Base-by-base conservation (phyloP, 495 filamentous ascomycete species). In the Penicillium malachiteum region DNA sequence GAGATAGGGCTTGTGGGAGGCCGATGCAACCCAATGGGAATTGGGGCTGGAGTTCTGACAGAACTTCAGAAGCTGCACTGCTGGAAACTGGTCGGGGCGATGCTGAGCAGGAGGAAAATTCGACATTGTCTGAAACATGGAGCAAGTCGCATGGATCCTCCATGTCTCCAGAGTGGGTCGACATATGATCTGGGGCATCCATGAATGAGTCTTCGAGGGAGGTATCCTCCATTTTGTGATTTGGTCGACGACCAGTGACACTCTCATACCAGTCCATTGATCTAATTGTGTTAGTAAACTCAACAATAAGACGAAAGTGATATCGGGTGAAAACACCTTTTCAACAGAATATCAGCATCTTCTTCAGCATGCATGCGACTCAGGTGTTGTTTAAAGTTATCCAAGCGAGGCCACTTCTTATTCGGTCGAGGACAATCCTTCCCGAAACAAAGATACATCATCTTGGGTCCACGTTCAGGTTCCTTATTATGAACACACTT, bases 361-460 rank as follows among this genome's bases (percentile, higher is more conserved):
- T 80, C 73, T 4, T 81, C 76, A 17, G 68, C 65, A 71, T 98
- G 93, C 65, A 94, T 87, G n/a, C 88, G 83, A 53, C 79, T 80
- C 42, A 96, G 77, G 62, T 98, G 94, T 52, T 88, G 86, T 63
- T 85, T 86, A 71, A 97, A 98, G 59, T 98, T 98, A 69, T 98
- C 94, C 48, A 88, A 69, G 7, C 94, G 84, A 9, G 90, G 92
- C 90, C 93, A 97, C 41, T 80, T 75, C 72, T 97, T 97, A 14
- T 79, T 74, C 50, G 82, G 85, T 17, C 80, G 84, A 30, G 76
- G 77, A 60, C 92, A 96, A 48, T 74, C 66, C 43, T 71, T 78
- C 6, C 87, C 78, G 52, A 76, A 74, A 63, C 92, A 96, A 57
- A 81, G 80, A 57, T 84, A 96, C 14, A 78, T 80, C 59, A 85